phyloP scores from a whole-genome alignment of 1,139 yeast species.

The Geotrichum macrosporum region DNA sequence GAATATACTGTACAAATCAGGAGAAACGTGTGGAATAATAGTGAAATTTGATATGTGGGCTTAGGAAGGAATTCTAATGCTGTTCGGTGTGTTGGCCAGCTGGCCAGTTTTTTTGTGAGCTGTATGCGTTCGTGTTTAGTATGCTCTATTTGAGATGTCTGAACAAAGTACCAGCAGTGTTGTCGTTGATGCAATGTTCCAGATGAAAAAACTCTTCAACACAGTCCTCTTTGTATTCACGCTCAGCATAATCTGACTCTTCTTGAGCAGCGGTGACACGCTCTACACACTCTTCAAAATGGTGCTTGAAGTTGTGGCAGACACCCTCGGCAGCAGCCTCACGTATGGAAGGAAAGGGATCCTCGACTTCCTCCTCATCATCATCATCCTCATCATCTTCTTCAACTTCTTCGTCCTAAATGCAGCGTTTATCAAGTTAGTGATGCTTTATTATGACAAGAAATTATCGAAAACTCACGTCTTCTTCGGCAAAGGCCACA shows the following conservation, averaged over 20 bases:
- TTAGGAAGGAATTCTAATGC: too few species aligned
- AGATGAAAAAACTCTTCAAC: conserved; percentile 97
- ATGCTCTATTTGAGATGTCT: conserved; percentile 19
- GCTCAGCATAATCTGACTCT: conserved; percentile 74
- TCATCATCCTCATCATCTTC: conserved; percentile 40
- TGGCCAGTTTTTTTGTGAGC: not conserved
- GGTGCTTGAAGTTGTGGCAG: conserved; percentile 77
- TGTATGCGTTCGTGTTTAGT: not conserved
- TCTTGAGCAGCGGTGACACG: conserved; percentile 86
- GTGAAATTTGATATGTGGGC: too few species aligned
- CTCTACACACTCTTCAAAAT: conserved; percentile 90
- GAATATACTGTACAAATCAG: too few species aligned
- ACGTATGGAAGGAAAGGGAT: conserved; percentile 33
- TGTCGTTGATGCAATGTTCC: conserved; percentile 87
- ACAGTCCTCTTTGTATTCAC: conserved; percentile 90
- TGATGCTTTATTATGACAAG: not conserved
- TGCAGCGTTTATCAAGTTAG: conserved; percentile 26
- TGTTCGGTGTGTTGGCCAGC: too few species aligned
- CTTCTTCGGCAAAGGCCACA: conserved; percentile 81
- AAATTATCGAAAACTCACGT: conserved; percentile 13
- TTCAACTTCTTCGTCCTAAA: conserved; percentile 27
- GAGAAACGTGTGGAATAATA: too few species aligned
- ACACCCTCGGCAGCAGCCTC: conserved; percentile 51
- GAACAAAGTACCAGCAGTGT: conserved; percentile 90
- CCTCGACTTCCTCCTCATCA: conserved; percentile 41